Base-by-base conservation (phyloP, 2,329 filamentous ascomycete species). In the Beauveria brongniartii region DNA sequence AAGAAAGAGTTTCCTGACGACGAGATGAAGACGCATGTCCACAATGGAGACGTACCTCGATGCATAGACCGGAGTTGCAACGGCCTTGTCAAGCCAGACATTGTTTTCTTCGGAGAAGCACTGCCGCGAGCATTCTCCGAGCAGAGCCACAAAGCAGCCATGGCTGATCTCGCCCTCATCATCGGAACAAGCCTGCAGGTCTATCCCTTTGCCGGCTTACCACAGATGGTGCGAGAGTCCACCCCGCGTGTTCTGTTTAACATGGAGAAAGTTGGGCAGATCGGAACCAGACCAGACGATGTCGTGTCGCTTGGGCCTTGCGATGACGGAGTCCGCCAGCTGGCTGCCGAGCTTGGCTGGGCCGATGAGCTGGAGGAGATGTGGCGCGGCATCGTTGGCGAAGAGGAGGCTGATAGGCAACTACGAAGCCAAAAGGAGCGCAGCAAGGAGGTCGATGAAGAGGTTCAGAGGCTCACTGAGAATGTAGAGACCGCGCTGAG, bases 121-220 rank as follows among this genome's bases (percentile, higher is more conserved):
- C 74, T 92, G 3, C 76, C 76, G 0, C 67, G 69, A 44, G 64
- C 65, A 0, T 78, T 78, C 60, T 67, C 69, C 0, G 64, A 71
- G 24, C 71, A 75, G 28, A 67, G 70, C 9, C 63, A 76, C 46
- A 73, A 87, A 14, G 81, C 84, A 0, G 75, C 74, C 1, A 74
- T 81, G 67, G 89, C 91, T 0, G 91, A 96, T 70, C 75, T 97
- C 2, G 83, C 88, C 47, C 88, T 97, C 57, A 82, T 97, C 24
- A 87, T 97, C 78, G 94, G 94, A 2, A 97, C 93, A 0, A 96
- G 91, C 68, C 75, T 97, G 62, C 85, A 80, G 0, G 93, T 97
- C 2, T 90, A 92, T 64, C 94, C 94, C 0, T 99, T 99, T 72
- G 91, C 93, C 1, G 85, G 85, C 52, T 77, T 97, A 55, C 92